phyloP scores from a whole-genome alignment of 441 rosid genomes.

The Pelargonium cotyledonis region DNA sequence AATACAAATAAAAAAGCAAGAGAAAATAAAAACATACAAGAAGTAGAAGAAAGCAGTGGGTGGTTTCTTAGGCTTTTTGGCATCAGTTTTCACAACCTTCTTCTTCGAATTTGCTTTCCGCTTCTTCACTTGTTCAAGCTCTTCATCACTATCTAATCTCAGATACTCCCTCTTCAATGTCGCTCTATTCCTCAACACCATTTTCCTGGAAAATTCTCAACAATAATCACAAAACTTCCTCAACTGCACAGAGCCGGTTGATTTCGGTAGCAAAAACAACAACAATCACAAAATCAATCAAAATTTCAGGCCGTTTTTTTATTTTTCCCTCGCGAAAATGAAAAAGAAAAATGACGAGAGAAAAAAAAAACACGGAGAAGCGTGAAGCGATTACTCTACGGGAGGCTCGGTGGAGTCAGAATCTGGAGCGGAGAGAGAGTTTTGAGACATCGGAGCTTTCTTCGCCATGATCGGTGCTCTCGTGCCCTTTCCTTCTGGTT shows the following conservation, averaged over 20 bases:
- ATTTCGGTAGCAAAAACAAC: too few species aligned
- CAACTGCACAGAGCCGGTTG: not conserved
- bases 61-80: slow-evolving; percentile 81
- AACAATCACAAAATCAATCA: too few species aligned
- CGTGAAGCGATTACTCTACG: not conserved
- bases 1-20: not conserved
- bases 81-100: too few species aligned
- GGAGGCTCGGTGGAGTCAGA: slow-evolving; percentile 5
- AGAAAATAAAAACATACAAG: slow-evolving; percentile 39
- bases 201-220: slow-evolving; percentile 27
- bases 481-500: too few species aligned
- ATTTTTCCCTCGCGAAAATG: too few species aligned
- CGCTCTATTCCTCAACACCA: slow-evolving; percentile 32
- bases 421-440: slow-evolving; percentile 26
- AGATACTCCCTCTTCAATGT: slow-evolving; percentile 34
- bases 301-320: too few species aligned
- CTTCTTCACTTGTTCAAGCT: slow-evolving; percentile 24
- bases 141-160: slow-evolving; percentile 28
- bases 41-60: slow-evolving; percentile 90
- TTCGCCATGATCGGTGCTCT: slow-evolving; percentile 35
- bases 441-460: slow-evolving; percentile 34
- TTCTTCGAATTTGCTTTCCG: slow-evolving; percentile 33
- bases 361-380: too few species aligned
- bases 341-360: too few species aligned
- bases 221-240: not conserved